phyloP scores from a whole-genome alignment of 495 filamentous ascomycete species.

The Penicillium simplicissimum region DNA sequence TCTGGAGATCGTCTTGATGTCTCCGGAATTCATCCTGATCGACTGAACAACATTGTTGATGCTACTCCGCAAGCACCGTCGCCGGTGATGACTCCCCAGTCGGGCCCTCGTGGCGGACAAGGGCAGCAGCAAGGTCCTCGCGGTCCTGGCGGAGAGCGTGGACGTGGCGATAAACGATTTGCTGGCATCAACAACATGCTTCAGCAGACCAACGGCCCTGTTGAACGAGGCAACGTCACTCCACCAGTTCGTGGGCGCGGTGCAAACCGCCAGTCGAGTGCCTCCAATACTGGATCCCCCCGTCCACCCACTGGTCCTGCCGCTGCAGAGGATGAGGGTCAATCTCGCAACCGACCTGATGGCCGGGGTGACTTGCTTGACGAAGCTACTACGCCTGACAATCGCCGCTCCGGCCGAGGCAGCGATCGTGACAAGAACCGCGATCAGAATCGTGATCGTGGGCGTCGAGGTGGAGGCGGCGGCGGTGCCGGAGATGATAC shows the following conservation, averaged over 20 bases:
- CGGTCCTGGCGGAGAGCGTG: slow-evolving; percentile 39
- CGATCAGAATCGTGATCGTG: slow-evolving; percentile 31
- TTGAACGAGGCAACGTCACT: slow-evolving; percentile 35
- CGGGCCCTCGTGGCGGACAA: slow-evolving; percentile 39
- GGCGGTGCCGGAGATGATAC: slow-evolving; percentile 28
- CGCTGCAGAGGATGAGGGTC: slow-evolving; percentile 27
- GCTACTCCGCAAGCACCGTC: slow-evolving; percentile 26
- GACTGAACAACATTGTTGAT: slow-evolving; percentile 36
- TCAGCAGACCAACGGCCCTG: slow-evolving; percentile 40
- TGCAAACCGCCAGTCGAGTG: slow-evolving; percentile 34
- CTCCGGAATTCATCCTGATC: slow-evolving; percentile 52
- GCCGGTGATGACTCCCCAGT: slow-evolving; percentile 35
- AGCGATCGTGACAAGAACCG: slow-evolving; percentile 31
- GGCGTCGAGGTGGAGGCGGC: slow-evolving; percentile 32
- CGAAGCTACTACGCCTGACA: slow-evolving; percentile 33
- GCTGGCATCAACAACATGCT: slow-evolving; percentile 47
- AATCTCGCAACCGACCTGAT: slow-evolving; percentile 21
- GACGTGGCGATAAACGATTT: slow-evolving; percentile 47
- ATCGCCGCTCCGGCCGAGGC: slow-evolving; percentile 27
- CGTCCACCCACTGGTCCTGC: slow-evolving; percentile 31
- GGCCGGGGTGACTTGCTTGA: slow-evolving; percentile 38
- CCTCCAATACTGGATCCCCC: slow-evolving; percentile 32
- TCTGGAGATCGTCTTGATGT: slow-evolving; percentile 31
- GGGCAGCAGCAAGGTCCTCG: slow-evolving; percentile 33
- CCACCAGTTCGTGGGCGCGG: slow-evolving; percentile 44